phyloP scores from a whole-genome alignment of 2,329 filamentous ascomycete species.

The Diatrype stigma region DNA sequence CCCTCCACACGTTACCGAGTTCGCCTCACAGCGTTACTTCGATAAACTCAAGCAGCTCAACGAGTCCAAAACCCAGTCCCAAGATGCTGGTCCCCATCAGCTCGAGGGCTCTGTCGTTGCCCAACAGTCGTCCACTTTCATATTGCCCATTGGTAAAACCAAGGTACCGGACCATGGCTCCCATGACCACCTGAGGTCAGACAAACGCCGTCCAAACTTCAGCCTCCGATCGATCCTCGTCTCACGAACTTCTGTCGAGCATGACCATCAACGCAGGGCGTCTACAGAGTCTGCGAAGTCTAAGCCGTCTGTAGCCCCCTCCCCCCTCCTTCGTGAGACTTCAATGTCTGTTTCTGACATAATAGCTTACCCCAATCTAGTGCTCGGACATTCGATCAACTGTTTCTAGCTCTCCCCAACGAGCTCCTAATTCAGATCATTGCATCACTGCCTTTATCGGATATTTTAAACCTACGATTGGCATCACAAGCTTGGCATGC shows the following conservation, averaged over 20 bases:
- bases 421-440: conserved; percentile 63
- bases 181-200: conserved; percentile 27
- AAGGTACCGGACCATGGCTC: conserved; percentile 30
- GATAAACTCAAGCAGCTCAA: conserved; percentile 55
- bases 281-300: conserved; percentile 21
- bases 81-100: conserved; percentile 23
- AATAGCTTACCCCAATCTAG: conserved; percentile 19
- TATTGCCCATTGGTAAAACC: conserved; percentile 39
- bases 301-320: conserved; percentile 18
- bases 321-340: background rate
- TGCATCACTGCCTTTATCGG: conserved; percentile 54
- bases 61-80: conserved; percentile 41
- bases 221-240: conserved; percentile 28
- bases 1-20: conserved; percentile 60
- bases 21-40: conserved; percentile 62
- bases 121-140: conserved; percentile 40
- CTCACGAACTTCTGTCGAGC: conserved; percentile 26
- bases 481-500: conserved; percentile 57
- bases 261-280: conserved; percentile 20
- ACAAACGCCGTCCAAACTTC: conserved; percentile 27
- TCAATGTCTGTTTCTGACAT: background rate
- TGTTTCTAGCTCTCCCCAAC: conserved; percentile 56
- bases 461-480: conserved; percentile 55
- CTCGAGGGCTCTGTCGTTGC: conserved; percentile 23
- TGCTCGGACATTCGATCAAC: conserved; percentile 45